Evolutionary conservation across 176 grass and related monocot genomes (phyloP).

Genomic region (Olyra latifolia): DNA sequence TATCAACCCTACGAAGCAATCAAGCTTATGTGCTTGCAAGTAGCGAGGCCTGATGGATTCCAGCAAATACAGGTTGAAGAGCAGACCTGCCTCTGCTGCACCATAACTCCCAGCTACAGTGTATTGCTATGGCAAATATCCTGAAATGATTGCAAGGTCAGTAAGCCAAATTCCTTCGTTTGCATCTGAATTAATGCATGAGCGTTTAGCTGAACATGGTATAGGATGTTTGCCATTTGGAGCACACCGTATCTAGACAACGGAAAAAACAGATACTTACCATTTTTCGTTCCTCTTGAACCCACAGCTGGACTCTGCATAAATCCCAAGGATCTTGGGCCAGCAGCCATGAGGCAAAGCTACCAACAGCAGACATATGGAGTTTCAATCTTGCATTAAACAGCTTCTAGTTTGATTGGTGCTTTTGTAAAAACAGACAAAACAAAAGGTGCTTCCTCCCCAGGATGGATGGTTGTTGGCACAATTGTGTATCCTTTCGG

Average conservation of each 20-base stretch:
- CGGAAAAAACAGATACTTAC: conserved; percentile 3
- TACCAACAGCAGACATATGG: conserved; percentile 16
- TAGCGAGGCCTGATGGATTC: conserved; percentile 13
- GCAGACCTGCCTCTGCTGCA: conserved; percentile 34
- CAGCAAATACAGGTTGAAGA: conserved; percentile 8
- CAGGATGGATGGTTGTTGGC: conserved; percentile 95
- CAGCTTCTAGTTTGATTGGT: conserved; percentile 84
- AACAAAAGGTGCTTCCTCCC: conserved; percentile 98
- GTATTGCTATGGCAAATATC: conserved; percentile 30
- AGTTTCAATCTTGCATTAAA: conserved; percentile 52
- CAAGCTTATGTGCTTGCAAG: conserved; percentile 31
- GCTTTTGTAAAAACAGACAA: conserved; percentile 99
- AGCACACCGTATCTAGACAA: not conserved
- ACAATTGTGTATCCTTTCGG: conserved; percentile 99
- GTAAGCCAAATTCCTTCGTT: conserved; percentile 13
- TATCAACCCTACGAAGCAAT: conserved; percentile 24
- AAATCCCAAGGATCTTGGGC: not conserved
- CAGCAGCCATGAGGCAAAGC: conserved; percentile 29
- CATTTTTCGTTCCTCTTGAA: conserved; percentile 29
- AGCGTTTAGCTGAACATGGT: not conserved
- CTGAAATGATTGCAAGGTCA: conserved; percentile 33
- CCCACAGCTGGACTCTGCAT: conserved; percentile 31
- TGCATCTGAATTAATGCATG: not conserved
- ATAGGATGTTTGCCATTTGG: not conserved
- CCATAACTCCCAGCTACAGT: conserved; percentile 28